Evolutionary conservation across 139 green algal genomes (phyloP).

Genomic region (Bryopsis sp.): DNA sequence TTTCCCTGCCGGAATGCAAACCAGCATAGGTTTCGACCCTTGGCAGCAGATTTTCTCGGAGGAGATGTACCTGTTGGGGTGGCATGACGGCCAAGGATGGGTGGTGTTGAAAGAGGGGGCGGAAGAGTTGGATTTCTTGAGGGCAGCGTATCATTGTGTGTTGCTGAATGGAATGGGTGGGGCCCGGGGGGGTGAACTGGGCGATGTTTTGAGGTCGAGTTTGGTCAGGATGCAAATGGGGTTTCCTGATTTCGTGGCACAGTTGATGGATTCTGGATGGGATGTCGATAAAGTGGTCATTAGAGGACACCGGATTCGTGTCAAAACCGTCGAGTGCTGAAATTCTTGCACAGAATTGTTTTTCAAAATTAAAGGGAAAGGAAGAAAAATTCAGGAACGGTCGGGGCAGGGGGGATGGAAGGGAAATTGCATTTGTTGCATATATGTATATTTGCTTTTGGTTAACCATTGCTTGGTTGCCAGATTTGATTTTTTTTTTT

Average conservation of each 20-base stretch:
- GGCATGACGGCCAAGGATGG: not conserved
- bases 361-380: too few species aligned
- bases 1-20: not conserved
- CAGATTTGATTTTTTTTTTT: too few species aligned
- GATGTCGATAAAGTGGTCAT: constrained; percentile 5
- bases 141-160: not conserved
- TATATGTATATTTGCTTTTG: too few species aligned
- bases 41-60: not conserved
- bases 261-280: not conserved
- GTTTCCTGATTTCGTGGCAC: not conserved
- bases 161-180: not conserved
- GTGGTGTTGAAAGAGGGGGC: not conserved
- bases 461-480: too few species aligned
- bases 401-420: too few species aligned
- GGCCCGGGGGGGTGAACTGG: not conserved
- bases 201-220: not conserved
- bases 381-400: too few species aligned
- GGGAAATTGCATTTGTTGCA: too few species aligned
- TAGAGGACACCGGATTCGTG: too few species aligned
- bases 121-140: not conserved
- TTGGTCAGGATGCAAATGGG: not conserved
- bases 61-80: not conserved
- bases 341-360: too few species aligned
- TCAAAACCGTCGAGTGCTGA: too few species aligned
- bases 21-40: not conserved